Evolutionary conservation across 2,329 filamentous ascomycete genomes (phyloP).

Genomic region (Pseudogymnoascus sp.): DNA sequence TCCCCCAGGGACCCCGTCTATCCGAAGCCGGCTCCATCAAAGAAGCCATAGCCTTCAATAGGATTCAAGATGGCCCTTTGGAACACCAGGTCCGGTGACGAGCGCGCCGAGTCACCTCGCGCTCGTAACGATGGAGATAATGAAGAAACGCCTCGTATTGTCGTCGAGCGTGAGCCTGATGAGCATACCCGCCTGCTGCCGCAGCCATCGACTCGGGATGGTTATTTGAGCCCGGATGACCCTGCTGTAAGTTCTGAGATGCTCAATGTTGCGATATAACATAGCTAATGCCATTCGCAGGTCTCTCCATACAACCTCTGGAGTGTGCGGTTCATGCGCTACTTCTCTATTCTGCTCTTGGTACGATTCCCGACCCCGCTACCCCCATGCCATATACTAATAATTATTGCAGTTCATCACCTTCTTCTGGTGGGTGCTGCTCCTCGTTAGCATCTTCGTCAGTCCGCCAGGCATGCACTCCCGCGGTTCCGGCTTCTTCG

Average conservation of each 20-base stretch:
- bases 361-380: background rate
- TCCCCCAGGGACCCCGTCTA: background rate
- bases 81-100: background rate
- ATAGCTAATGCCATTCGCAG: conserved; percentile 22
- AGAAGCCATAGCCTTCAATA: background rate
- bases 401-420: conserved; percentile 41
- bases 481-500: conserved; percentile 85
- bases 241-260: conserved; percentile 54
- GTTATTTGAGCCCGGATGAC: conserved; percentile 69
- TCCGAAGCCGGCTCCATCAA: background rate
- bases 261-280: background rate
- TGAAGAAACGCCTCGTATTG: conserved; percentile 23
- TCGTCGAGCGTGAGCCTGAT: conserved; percentile 37
- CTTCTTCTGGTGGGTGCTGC: conserved; percentile 86
- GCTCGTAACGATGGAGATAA: conserved; percentile 17
- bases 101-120: conserved; percentile 27
- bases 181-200: conserved; percentile 42
- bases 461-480: conserved; percentile 80
- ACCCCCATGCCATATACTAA: background rate
- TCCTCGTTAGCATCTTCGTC: conserved; percentile 84
- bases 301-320: conserved; percentile 91
- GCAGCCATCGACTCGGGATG: conserved; percentile 19
- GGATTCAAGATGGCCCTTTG: background rate
- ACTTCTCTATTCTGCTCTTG: conserved; percentile 68
- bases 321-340: conserved; percentile 74